These are phyloP conservation scores for Inga leiocalycina DNA, from an alignment of 306 rosid genomes.

Conservation along the genomic window DNA sequence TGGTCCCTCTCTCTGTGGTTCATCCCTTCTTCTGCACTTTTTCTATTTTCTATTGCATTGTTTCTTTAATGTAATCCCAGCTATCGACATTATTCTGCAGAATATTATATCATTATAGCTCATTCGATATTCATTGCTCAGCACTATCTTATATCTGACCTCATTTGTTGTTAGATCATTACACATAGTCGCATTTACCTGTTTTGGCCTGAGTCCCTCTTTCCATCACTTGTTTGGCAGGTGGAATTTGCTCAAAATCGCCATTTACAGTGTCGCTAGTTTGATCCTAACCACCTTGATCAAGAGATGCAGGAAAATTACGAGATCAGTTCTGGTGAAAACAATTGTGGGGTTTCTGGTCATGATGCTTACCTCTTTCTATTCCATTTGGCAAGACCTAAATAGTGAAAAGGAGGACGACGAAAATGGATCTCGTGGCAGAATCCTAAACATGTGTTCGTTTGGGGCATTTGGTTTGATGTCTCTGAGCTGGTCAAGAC, in stretches of 20 bases:
- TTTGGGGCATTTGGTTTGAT: neutral
- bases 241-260: neutral
- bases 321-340: neutral
- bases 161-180: too few species aligned
- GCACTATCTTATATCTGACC: too few species aligned
- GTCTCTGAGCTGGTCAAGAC: slow-evolving; percentile 3
- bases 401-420: neutral
- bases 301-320: neutral
- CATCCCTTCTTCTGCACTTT: too few species aligned
- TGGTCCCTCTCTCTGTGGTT: too few species aligned
- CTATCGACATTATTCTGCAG: too few species aligned
- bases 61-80: too few species aligned
- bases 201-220: slow-evolving; percentile 15
- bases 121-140: too few species aligned
- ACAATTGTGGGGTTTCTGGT: neutral
- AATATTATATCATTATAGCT: too few species aligned
- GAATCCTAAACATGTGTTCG: neutral
- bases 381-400: neutral
- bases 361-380: slow-evolving; percentile 3
- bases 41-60: too few species aligned
- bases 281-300: neutral
- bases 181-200: too few species aligned
- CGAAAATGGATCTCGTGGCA: neutral
- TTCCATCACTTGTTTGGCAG: neutral
- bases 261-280: neutral